Percentiles rank a stretch among this genome's conserved stretches.
These are phyloP conservation scores for Ustilago cynodontis DNA, from an alignment of 1,284 basidiomycete genomes.

Conservation along the genomic window DNA sequence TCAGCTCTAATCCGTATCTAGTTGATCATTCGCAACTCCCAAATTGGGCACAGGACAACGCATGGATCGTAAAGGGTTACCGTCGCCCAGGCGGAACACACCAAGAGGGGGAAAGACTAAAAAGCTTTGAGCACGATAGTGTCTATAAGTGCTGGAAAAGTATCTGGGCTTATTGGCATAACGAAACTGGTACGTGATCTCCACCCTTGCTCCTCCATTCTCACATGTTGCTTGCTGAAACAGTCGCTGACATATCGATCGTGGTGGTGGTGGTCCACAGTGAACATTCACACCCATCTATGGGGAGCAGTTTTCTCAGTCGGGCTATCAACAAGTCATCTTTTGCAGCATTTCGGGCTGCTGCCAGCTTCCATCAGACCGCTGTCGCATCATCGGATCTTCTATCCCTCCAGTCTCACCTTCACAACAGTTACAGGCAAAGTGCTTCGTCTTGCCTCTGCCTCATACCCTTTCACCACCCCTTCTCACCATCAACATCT, in stretches of 20 bases:
- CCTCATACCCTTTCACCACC: constrained; percentile 34
- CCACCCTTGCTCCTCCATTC: background rate
- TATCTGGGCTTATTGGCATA: constrained; percentile 68
- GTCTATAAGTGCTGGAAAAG: constrained; percentile 65
- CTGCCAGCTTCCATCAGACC: constrained; percentile 51
- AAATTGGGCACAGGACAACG: constrained; percentile 64
- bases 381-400: constrained; percentile 57
- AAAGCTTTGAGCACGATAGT: constrained; percentile 60
- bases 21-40: constrained; percentile 61
- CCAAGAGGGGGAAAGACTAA: constrained; percentile 26
- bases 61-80: constrained; percentile 64
- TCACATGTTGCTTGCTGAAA: background rate
- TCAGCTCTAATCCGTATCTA: constrained; percentile 49
- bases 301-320: constrained; percentile 80
- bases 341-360: constrained; percentile 44
- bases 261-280: constrained; percentile 71
- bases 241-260: background rate
- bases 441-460: constrained; percentile 48
- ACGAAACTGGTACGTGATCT: constrained; percentile 61
- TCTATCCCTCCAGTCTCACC: constrained; percentile 50
- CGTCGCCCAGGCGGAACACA: constrained; percentile 62
- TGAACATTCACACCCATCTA: constrained; percentile 90
- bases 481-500: background rate
- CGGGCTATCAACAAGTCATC: constrained; percentile 71
- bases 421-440: constrained; percentile 49